These are phyloP conservation scores for barrel medic (Medicago truncatula) DNA, from an alignment of 306 rosid species.

Conservation along the genomic window DNA sequence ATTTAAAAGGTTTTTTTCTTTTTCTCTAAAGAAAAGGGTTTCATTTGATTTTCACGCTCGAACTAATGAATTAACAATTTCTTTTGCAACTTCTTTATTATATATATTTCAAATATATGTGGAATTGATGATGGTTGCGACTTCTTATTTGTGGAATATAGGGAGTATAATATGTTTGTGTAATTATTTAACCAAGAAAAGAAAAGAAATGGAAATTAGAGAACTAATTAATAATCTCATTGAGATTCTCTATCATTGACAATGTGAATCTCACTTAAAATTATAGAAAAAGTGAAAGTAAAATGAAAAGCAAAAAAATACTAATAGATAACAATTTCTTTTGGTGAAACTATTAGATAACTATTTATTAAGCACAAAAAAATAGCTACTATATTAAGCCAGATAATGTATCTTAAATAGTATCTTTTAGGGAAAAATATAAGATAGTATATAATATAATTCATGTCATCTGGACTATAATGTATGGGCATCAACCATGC, in stretches of 20 bases:
- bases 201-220: neutral
- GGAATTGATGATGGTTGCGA: no score
- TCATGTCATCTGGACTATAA: neutral
- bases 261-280: conserved; percentile 6
- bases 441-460: neutral
- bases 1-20: no score
- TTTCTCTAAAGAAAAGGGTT: no score
- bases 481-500: conserved; percentile 1
- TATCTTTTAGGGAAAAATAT: conserved; percentile 10
- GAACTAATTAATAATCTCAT: neutral
- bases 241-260: neutral
- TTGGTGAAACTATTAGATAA: neutral
- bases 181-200: neutral
- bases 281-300: neutral
- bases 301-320: conserved; percentile 2
- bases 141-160: no score
- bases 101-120: no score
- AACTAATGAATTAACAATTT: no score
- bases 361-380: neutral
- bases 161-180: no score
- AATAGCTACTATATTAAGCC: conserved; percentile 7
- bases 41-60: no score
- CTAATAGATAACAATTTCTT: neutral
- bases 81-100: no score
- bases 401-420: neutral